Percentiles rank a stretch among this genome's conserved stretches.
Evolutionary conservation across 371 early-diverging fungal species (phyloP).

Genomic region (Mucor plumbeus): DNA sequence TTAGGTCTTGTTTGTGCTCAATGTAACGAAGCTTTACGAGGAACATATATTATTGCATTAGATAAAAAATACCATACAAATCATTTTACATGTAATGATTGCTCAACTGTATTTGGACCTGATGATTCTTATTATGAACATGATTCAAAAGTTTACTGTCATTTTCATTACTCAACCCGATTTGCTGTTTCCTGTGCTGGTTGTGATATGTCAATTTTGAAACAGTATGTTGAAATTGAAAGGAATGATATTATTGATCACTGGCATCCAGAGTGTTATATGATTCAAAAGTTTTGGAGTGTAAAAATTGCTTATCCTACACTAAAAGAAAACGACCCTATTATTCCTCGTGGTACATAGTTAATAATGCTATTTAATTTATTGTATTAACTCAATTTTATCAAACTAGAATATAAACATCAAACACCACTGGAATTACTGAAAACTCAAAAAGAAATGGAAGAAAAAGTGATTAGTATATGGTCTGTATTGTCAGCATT

Average conservation of each 20-base stretch:
- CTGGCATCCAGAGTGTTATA: constrained; percentile 98
- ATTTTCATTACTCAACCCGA: constrained; percentile 90
- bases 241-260: constrained; percentile 76
- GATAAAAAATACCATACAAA: constrained; percentile 93
- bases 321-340: constrained; percentile 22
- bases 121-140: constrained; percentile 97
- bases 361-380: constrained; percentile 2
- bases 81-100: constrained; percentile 95
- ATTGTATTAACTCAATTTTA: background rate
- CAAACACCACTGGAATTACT: constrained; percentile 30
- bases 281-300: constrained; percentile 94
- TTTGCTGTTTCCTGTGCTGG: constrained; percentile 93
- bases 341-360: background rate
- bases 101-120: constrained; percentile 91
- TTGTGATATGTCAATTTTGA: constrained; percentile 90
- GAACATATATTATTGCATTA: constrained; percentile 91
- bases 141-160: constrained; percentile 90
- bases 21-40: constrained; percentile 89
- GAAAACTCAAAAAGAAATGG: constrained; percentile 47
- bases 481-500: constrained; percentile 90
- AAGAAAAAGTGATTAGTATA: constrained; percentile 86
- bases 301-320: constrained; percentile 61
- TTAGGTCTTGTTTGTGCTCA: constrained; percentile 86
- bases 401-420: constrained; percentile 21
- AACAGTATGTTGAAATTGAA: constrained; percentile 92